These are phyloP conservation scores for Ceratocystis smalleyi DNA, from an alignment of 2,329 filamentous ascomycete species.

Conservation along the genomic window DNA sequence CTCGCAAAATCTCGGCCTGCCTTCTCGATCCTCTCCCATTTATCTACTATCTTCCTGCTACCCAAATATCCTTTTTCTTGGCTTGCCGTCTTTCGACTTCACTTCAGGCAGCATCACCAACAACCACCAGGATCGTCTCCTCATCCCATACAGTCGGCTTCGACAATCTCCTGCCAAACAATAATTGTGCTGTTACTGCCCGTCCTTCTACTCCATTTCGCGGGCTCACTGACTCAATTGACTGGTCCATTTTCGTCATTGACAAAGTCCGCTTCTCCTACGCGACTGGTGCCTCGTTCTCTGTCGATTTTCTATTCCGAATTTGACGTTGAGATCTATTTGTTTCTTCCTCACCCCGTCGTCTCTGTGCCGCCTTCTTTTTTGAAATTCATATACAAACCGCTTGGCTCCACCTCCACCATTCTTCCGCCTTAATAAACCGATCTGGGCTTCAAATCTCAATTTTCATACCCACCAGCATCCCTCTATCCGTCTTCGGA, in stretches of 20 bases:
- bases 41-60: neutral
- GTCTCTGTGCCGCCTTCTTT: neutral
- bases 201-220: neutral
- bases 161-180: neutral
- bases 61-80: neutral
- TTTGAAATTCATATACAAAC: constrained; percentile 14
- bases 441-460: neutral
- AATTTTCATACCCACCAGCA: constrained; percentile 18
- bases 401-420: constrained; percentile 5
- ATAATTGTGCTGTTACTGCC: neutral
- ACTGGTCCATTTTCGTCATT: neutral
- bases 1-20: neutral
- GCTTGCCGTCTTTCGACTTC: neutral
- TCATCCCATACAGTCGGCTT: neutral
- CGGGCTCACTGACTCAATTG: neutral
- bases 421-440: neutral
- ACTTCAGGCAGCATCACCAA: neutral
- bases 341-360: neutral
- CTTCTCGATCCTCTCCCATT: neutral
- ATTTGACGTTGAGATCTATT: constrained; percentile 10
- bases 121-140: neutral
- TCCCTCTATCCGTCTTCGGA: constrained; percentile 22
- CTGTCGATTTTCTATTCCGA: constrained; percentile 6
- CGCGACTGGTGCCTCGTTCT: constrained; percentile 15
- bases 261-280: neutral